phyloP scores from a whole-genome alignment of 179 eudicot species.

The Silene noctiflora region DNA sequence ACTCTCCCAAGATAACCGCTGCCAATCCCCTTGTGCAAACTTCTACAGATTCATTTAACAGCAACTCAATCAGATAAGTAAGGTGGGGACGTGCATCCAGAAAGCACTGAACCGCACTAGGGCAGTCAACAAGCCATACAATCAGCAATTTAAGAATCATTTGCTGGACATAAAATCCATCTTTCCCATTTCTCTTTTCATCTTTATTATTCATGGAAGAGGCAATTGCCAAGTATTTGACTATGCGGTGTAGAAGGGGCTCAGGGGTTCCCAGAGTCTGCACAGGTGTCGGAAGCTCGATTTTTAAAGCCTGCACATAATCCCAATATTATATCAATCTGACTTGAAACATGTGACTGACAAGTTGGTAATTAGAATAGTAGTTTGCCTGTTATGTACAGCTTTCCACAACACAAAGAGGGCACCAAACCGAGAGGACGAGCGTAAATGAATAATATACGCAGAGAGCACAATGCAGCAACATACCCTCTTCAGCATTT shows the following conservation, averaged over 20 bases:
- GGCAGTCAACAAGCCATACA: conserved; percentile 78
- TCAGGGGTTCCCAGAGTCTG: conserved; percentile 67
- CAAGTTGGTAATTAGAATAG: conserved; percentile 4
- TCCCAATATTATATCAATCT: conserved; percentile 10
- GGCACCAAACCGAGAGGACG: background rate
- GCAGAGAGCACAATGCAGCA: background rate
- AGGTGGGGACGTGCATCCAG: conserved; percentile 91
- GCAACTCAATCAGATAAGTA: conserved; percentile 70
- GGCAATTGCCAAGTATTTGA: conserved; percentile 89
- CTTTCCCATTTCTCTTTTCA: conserved; percentile 48
- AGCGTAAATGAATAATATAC: background rate
- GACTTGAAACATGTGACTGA: background rate
- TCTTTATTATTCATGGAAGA: conserved; percentile 70
- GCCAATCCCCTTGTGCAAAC: conserved; percentile 67
- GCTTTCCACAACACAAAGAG: background rate
- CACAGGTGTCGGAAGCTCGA: conserved; percentile 72
- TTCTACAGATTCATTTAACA: conserved; percentile 53
- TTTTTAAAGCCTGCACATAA: conserved; percentile 60
- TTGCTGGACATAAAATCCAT: conserved; percentile 51
- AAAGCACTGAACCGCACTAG: conserved; percentile 75
- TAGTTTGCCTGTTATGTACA: background rate
- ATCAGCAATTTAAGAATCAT: conserved; percentile 74
- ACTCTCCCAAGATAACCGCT: conserved; percentile 77
- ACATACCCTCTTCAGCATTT: background rate
- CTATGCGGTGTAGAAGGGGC: conserved; percentile 89